A percentile compares a stretch with the other conserved stretches of the same genome.
Conservation (phyloP, 148 eudicot species). For the Rhododendron molle region DNA sequence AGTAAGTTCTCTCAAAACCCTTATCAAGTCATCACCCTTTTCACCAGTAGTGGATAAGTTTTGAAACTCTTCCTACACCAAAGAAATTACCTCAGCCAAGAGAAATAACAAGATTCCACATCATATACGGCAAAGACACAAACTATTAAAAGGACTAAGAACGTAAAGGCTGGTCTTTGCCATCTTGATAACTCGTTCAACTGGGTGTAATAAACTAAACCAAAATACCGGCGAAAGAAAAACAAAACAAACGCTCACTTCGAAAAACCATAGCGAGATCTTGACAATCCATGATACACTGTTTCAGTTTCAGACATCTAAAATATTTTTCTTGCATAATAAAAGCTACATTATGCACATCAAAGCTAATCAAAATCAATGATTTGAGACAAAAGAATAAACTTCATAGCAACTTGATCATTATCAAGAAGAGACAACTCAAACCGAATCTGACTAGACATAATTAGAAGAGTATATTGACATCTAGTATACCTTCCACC, state of each 20-base stretch:
- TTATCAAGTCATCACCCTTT: slow-evolving; percentile 80
- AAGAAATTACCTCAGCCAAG: slow-evolving; percentile 6
- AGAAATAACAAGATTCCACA: background rate
- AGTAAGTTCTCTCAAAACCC: slow-evolving; percentile 89
- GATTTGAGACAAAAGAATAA: background rate
- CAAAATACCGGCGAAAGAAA: background rate
- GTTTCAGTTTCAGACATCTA: slow-evolving; percentile 3
- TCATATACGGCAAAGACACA: background rate
- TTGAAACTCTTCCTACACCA: slow-evolving; percentile 68
- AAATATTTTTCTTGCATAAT: background rate
- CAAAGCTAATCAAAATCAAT: background rate
- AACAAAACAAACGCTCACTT: background rate
- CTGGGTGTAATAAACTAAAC: background rate
- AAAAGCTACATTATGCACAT: background rate
- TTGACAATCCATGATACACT: background rate
- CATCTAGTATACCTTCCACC: background rate
- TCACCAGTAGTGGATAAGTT: slow-evolving; percentile 50
- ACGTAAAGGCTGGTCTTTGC: background rate
- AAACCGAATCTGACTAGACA: background rate
- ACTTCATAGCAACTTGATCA: background rate
- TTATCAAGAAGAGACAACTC: background rate
- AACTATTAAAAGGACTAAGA: background rate
- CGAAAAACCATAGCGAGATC: background rate
- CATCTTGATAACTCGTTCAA: background rate
- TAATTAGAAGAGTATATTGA: background rate